Evolutionary conservation across 805 yeast species (phyloP).

Genomic region (Starmera pachycereana): DNA sequence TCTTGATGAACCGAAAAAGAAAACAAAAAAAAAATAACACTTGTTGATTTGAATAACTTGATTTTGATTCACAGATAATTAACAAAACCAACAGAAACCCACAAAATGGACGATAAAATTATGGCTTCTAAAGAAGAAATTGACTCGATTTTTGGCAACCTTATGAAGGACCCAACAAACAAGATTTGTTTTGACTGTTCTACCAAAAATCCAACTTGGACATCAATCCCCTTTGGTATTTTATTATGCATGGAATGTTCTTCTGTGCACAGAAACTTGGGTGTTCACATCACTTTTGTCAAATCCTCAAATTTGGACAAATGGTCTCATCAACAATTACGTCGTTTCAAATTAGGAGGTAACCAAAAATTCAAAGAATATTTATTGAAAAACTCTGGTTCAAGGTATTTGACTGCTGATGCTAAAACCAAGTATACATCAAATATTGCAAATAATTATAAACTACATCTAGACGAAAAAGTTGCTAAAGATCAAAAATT

Average conservation of each 20-base stretch:
- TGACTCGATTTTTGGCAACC: conserved; percentile 12
- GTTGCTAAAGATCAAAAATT: conserved; percentile 55
- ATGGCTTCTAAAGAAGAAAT: conserved; percentile 14
- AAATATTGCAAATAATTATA: conserved; percentile 69
- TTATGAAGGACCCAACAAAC: conserved; percentile 53
- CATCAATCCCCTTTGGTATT: conserved; percentile 93
- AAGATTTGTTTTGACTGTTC: conserved; percentile 89
- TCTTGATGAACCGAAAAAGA: no score
- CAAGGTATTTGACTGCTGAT: conserved; percentile 53
- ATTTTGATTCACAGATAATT: no score
- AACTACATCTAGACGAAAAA: conserved; percentile 64
- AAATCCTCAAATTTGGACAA: conserved; percentile 86
- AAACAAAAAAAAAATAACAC: no score
- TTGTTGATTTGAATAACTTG: no score
- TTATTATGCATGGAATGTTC: conserved; percentile 90
- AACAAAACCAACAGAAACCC: no score
- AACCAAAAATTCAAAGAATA: conserved; percentile 79
- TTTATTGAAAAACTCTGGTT: conserved; percentile 78
- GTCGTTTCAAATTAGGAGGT: conserved; percentile 92
- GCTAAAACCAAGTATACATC: conserved; percentile 75
- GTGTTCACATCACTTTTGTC: conserved; percentile 93
- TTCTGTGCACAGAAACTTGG: conserved; percentile 89
- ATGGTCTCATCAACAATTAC: conserved; percentile 85
- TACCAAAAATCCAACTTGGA: conserved; percentile 95
- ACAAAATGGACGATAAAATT: no score